Base-by-base conservation (phyloP, 345 rosid genomes). In the Raphanus sativus region DNA sequence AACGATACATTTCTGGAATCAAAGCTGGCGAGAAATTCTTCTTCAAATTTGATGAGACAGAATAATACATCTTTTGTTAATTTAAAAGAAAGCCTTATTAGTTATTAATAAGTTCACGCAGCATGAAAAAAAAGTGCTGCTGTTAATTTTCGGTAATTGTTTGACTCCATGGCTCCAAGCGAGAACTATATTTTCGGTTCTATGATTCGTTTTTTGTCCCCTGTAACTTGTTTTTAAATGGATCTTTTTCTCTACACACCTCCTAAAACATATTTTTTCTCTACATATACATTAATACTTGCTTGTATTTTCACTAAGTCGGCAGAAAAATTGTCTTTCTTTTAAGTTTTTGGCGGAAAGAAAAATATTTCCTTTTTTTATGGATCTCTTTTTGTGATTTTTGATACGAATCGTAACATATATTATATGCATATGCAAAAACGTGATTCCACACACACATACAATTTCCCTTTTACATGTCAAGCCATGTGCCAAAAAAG, bases 401-500 rank as follows among this genome's bases (percentile, higher is more conserved):
- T 42, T 11, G 52, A 72, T 56, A 21, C 73, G 69, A 67, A 65
- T 71, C 62, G 58, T 66, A 67, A 33, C 40, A 66, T 69, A 42
- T 10, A 34, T 33, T 33, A 63, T 64, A 16, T 5, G 42, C 54
- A 66, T 13, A 12, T 1, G 10, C 17, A 62, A 62, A 78, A 66
- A 71, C 74, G 77, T 78, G 69, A 78, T 65, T 72, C 77, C 40
- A 77, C 77, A 73, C 50, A 73, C 50, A 34, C 64, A 61, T 67
- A 73, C 64, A 60, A 61, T 40, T 67, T 3, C 38, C 29, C 73
- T 72, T 78, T 78, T 78, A 78, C 69, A 72, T 66, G 81, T 78
- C 81, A 78, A 65, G 62, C 73, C 76, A 78, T 72, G 73, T 78
- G 81, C 62, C 42, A 5, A 38, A 75, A 69, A 71, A 58, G 60